Evolutionary conservation across 2,329 filamentous ascomycete species (phyloP).

Genomic region (Penicillium thymicola): DNA sequence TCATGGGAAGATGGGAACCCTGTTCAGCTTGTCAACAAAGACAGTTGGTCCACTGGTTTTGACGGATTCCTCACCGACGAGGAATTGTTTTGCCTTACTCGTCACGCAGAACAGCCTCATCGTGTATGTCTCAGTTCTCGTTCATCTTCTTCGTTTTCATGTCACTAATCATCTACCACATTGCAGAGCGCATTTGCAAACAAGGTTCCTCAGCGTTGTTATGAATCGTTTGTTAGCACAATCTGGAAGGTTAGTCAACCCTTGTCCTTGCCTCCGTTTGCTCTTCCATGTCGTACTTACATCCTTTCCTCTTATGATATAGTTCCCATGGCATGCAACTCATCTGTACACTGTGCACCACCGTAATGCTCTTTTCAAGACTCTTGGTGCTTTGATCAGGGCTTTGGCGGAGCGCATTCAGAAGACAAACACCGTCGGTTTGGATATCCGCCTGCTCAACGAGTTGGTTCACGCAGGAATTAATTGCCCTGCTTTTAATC

Average conservation of each 20-base stretch:
- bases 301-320: neutral
- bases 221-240: conserved; percentile 52
- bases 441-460: conserved; percentile 38
- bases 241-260: conserved; percentile 46
- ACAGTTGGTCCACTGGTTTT: conserved; percentile 50
- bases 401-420: conserved; percentile 66
- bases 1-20: conserved; percentile 42
- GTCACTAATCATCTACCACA: neutral
- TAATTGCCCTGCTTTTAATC: conserved; percentile 44
- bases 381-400: conserved; percentile 56
- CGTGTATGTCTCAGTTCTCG: conserved; percentile 41
- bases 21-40: conserved; percentile 32
- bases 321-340: conserved; percentile 52
- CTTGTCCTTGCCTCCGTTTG: neutral
- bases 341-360: conserved; percentile 47
- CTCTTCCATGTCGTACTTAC: conserved; percentile 4
- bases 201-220: conserved; percentile 52
- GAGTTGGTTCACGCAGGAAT: conserved; percentile 43
- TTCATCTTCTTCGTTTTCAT: neutral
- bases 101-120: conserved; percentile 49
- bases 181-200: conserved; percentile 48
- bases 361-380: conserved; percentile 46
- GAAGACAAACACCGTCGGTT: conserved; percentile 35
- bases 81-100: conserved; percentile 47
- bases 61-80: conserved; percentile 51